Percentiles rank a stretch among this genome's conserved stretches.
phyloP scores from a whole-genome alignment of 164 flowering plant genomes.

The Liquidambar formosana region DNA sequence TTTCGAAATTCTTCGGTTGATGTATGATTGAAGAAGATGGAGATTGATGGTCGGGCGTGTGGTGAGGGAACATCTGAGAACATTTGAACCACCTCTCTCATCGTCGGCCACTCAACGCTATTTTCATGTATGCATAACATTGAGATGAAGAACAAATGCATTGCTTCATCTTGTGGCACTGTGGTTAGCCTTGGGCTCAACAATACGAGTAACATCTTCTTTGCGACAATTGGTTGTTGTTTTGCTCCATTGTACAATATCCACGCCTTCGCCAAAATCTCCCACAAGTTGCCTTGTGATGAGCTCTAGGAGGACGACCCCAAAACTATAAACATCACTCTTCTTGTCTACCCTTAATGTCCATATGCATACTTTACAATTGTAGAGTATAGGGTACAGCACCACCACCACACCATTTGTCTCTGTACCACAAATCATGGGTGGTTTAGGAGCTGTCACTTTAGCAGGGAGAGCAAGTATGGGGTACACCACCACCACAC shows the following conservation, averaged over 20 bases:
- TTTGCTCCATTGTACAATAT: slow-evolving; percentile 70
- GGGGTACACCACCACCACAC: not conserved
- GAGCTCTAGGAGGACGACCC: slow-evolving; percentile 71
- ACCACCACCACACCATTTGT: too few species aligned
- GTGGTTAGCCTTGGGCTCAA: slow-evolving; percentile 38
- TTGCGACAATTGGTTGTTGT: slow-evolving; percentile 34
- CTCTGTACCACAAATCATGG: slow-evolving; percentile 14
- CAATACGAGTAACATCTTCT: slow-evolving; percentile 34
- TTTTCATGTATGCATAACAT: slow-evolving; percentile 64
- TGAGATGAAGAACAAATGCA: slow-evolving; percentile 63
- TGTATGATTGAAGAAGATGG: slow-evolving; percentile 21
- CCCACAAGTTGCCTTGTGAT: slow-evolving; percentile 74
- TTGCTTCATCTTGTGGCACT: slow-evolving; percentile 47
- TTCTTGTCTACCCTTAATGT: slow-evolving; percentile 72
- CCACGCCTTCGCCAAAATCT: slow-evolving; percentile 70
- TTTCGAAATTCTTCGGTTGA: slow-evolving; percentile 15
- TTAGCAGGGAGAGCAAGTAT: not conserved
- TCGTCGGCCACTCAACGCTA: slow-evolving; percentile 77
- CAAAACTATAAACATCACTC: slow-evolving; percentile 79
- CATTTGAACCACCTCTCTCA: slow-evolving; percentile 94
- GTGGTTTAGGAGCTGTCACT: slow-evolving; percentile 13
- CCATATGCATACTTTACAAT: slow-evolving; percentile 68
- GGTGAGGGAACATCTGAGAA: slow-evolving; percentile 62
- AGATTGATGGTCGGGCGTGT: slow-evolving; percentile 19
- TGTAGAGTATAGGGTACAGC: too few species aligned